Conservation (phyloP, 306 rosid species). For the Datisca glomerata region DNA sequence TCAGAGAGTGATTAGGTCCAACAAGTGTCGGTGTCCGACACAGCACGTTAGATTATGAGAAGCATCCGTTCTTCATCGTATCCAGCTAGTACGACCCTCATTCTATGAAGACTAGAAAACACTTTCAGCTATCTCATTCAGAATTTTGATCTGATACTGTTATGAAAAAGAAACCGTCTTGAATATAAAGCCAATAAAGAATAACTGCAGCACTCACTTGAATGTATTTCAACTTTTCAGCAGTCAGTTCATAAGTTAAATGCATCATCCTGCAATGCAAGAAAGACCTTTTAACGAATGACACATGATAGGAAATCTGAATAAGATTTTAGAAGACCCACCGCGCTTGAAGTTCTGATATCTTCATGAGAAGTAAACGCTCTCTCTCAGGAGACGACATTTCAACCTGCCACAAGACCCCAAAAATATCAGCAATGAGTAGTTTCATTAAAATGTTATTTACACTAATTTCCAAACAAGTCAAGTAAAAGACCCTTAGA, state of each 20-base stretch:
- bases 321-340: constrained; percentile 19
- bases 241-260: constrained; percentile 61
- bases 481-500: background rate
- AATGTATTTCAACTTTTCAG: constrained; percentile 65
- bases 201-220: constrained; percentile 43
- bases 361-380: constrained; percentile 37
- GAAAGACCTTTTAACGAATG: too few relatives aligned
- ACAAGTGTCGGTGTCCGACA: too few relatives aligned
- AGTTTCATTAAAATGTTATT: background rate
- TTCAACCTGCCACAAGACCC: constrained; percentile 51
- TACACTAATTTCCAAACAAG: too few relatives aligned
- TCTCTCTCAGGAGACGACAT: constrained; percentile 67
- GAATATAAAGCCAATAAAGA: background rate
- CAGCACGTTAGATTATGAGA: too few relatives aligned
- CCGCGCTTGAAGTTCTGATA: constrained; percentile 90
- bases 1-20: too few relatives aligned
- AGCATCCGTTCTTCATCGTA: too few relatives aligned
- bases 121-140: too few relatives aligned
- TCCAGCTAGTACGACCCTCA: too few relatives aligned
- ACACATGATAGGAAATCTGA: constrained; percentile 10
- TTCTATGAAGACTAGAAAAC: too few relatives aligned
- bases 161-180: too few relatives aligned
- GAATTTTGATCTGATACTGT: too few relatives aligned
- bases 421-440: background rate
- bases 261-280: constrained; percentile 50